Conservation (phyloP, 805 yeast genomes). For the Ogataea glucozyma region DNA sequence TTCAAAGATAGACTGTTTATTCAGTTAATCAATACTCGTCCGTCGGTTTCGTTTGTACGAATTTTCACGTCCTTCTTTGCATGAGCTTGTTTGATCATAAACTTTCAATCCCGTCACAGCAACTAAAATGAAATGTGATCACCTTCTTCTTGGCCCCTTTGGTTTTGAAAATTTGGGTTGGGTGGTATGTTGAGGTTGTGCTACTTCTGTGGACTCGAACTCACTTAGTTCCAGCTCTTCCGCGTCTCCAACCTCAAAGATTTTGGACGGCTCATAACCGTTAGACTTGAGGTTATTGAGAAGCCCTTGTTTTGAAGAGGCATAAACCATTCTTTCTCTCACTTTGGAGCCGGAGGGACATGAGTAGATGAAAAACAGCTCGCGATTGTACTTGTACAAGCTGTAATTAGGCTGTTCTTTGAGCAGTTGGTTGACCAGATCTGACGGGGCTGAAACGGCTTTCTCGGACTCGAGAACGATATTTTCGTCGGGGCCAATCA, state of each 20-base stretch:
- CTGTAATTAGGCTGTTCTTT: conserved; percentile 57
- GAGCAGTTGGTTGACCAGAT: conserved; percentile 37
- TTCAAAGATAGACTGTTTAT: too few species aligned
- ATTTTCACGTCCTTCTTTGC: too few species aligned
- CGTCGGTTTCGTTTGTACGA: too few species aligned
- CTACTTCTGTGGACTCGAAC: conserved; percentile 31
- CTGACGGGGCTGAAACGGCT: conserved; percentile 16
- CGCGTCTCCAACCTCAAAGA: conserved; percentile 72
- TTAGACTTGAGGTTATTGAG: conserved; percentile 48
- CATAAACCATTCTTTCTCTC: conserved; percentile 89
- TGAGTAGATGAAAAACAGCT: conserved; percentile 66
- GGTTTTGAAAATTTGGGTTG: conserved; percentile 54
- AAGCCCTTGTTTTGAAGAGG: conserved; percentile 71
- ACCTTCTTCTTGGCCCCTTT: conserved; percentile 66
- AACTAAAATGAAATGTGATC: too few species aligned
- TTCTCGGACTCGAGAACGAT: conserved; percentile 17
- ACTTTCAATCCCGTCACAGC: too few species aligned
- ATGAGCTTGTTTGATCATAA: too few species aligned
- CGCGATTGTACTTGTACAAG: conserved; percentile 45
- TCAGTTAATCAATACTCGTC: too few species aligned
- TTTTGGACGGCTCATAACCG: conserved; percentile 43
- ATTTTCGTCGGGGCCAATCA: conserved; percentile 15
- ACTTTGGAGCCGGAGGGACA: conserved; percentile 92
- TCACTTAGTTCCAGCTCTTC: conserved; percentile 62
- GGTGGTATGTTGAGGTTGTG: conserved; percentile 10